Conservation (phyloP, 352 stramenopile genomes). For the Phytophthora macrochlamydospora region DNA sequence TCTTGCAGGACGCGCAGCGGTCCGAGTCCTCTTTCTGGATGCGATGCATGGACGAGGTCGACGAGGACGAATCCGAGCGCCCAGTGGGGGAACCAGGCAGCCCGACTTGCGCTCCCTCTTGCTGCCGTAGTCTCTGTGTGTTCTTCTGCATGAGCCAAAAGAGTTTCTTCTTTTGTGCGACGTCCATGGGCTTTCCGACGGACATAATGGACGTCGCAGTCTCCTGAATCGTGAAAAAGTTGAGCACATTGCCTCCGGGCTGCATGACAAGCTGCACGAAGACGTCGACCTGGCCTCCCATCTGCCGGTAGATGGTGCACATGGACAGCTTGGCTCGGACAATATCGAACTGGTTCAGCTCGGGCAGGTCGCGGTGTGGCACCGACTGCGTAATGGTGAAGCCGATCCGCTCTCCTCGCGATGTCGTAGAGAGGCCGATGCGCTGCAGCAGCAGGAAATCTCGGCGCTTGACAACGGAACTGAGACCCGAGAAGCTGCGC, state of each 20-base stretch:
- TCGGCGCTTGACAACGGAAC: conserved; percentile 35
- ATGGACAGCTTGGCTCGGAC: conserved; percentile 50
- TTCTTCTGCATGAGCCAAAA: conserved; percentile 55
- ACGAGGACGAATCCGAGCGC: conserved; percentile 25
- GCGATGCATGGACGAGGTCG: conserved; percentile 20
- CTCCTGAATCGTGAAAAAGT: conserved; percentile 38
- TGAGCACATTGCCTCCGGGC: conserved; percentile 37
- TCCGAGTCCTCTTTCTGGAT: conserved; percentile 18
- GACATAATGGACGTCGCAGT: conserved; percentile 32
- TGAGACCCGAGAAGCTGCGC: conserved; percentile 39
- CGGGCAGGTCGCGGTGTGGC: conserved; percentile 47
- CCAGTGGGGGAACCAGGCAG: neutral
- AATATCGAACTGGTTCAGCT: conserved; percentile 39
- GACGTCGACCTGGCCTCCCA: conserved; percentile 46
- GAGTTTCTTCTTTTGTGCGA: conserved; percentile 62
- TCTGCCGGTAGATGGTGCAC: conserved; percentile 49
- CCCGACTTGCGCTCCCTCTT: neutral
- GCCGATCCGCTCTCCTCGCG: conserved; percentile 47
- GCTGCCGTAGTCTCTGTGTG: conserved; percentile 7
- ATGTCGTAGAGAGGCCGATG: conserved; percentile 39
- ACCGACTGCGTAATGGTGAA: conserved; percentile 52
- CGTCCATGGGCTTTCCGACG: conserved; percentile 42
- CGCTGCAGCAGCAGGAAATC: conserved; percentile 46
- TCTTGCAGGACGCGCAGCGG: conserved; percentile 29
- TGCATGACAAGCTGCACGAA: conserved; percentile 53